These are phyloP conservation scores for Diaporthe helianthi DNA, from an alignment of 2,329 filamentous ascomycete species.

Conservation along the genomic window DNA sequence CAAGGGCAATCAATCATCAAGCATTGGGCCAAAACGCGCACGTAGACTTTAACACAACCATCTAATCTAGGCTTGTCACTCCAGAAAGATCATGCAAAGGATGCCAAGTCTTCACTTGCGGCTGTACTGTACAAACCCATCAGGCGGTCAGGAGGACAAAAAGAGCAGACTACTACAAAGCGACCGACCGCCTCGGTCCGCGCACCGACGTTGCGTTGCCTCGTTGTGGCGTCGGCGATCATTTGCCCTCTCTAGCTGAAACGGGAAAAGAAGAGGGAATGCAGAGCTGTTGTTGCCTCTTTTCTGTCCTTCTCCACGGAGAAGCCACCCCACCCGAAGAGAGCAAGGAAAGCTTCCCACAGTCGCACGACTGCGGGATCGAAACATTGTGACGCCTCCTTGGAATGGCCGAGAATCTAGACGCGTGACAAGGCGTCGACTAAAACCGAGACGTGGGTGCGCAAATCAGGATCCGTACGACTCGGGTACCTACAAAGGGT, in stretches of 20 bases:
- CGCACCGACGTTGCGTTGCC: constrained; percentile 21
- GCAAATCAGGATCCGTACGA: not conserved
- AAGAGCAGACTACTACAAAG: not conserved
- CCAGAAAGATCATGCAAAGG: no score
- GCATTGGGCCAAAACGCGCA: not conserved
- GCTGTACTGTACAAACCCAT: not conserved
- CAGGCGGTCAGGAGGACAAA: not conserved
- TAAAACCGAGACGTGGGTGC: not conserved
- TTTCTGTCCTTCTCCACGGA: constrained; percentile 1
- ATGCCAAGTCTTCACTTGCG: not conserved
- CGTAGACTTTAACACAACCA: not conserved
- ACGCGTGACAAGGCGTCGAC: no score
- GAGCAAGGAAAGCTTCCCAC: not conserved
- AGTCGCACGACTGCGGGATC: constrained; percentile 24
- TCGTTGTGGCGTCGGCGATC: constrained; percentile 15
- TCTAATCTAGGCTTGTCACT: not conserved
- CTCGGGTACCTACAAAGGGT: not conserved
- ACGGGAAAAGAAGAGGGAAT: constrained; percentile 7
- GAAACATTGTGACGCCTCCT: constrained; percentile 20
- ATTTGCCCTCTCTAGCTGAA: constrained; percentile 9
- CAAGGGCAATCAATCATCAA: not conserved
- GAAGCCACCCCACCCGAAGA: not conserved
- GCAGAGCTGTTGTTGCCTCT: not conserved
- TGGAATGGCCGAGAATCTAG: constrained; percentile 16
- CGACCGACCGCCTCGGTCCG: constrained; percentile 16